phyloP scores from a whole-genome alignment of 495 filamentous ascomycete genomes.

The Neurospora sp. region DNA sequence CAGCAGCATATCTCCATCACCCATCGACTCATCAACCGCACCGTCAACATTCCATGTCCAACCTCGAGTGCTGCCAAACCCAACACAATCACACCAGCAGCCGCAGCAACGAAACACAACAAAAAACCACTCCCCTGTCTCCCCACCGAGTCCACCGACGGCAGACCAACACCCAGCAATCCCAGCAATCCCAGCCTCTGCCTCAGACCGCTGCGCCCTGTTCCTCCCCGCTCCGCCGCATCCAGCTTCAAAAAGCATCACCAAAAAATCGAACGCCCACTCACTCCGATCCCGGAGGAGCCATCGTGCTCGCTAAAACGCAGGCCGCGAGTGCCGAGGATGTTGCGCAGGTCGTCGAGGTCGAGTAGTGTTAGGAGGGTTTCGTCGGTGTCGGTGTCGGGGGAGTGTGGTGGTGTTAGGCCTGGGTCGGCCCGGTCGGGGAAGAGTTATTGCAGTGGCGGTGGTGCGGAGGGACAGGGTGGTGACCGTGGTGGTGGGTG shows the following conservation, averaged over 20 bases:
- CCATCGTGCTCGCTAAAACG: neutral
- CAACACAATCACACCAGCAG: too few species aligned
- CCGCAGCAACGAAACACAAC: neutral
- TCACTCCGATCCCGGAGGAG: neutral
- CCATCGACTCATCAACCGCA: neutral
- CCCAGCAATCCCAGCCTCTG: neutral
- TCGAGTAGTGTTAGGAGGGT: neutral
- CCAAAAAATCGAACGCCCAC: neutral
- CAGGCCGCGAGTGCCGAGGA: neutral
- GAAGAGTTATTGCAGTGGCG: neutral
- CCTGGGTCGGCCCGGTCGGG: neutral
- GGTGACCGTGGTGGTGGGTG: neutral
- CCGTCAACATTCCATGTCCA: too few species aligned
- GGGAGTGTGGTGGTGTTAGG: neutral
- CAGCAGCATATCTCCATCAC: neutral
- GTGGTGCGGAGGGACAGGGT: neutral
- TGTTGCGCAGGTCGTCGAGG: neutral
- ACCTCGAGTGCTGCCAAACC: too few species aligned
- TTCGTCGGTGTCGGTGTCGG: neutral
- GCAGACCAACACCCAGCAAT: neutral
- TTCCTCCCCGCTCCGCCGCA: neutral
- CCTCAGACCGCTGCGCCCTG: neutral
- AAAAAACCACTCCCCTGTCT: neutral
- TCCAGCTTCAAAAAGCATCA: neutral
- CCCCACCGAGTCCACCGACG: neutral